Conservation (phyloP, 305 asterid genomes). For the Nicotiana rustica region DNA sequence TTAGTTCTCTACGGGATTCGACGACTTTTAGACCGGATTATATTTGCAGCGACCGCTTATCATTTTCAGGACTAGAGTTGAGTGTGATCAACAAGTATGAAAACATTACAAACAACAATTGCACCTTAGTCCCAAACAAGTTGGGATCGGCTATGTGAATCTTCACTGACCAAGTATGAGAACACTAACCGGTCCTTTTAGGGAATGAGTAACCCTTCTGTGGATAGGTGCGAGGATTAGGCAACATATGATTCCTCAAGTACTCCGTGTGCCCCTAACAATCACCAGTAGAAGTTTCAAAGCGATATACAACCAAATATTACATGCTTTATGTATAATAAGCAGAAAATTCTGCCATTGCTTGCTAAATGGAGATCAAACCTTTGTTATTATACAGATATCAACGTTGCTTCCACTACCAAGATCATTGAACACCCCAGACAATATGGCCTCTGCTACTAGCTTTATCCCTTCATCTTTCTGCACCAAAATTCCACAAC, state of each 20-base stretch:
- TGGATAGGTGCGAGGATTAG: constrained; percentile 89
- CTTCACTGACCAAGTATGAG: constrained; percentile 15
- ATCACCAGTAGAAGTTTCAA: constrained; percentile 31
- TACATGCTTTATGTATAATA: neutral
- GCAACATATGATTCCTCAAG: constrained; percentile 74
- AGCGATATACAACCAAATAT: constrained; percentile 2
- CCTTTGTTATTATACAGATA: constrained; percentile 87
- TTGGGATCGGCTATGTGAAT: no score
- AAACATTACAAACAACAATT: no score
- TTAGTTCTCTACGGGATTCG: no score
- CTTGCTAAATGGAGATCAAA: constrained; percentile 37
- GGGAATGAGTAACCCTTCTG: constrained; percentile 77
- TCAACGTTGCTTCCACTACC: constrained; percentile 99
- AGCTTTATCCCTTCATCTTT: constrained; percentile 82
- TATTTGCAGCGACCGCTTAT: no score
- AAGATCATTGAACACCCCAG: constrained; percentile 92
- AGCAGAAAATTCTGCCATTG: constrained; percentile 19
- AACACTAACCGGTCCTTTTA: constrained; percentile 81
- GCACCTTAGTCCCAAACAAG: no score
- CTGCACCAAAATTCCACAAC: constrained; percentile 48
- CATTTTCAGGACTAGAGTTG: no score
- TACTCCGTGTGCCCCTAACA: constrained; percentile 77
- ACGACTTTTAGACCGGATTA: no score
- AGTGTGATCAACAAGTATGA: no score
- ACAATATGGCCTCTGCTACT: constrained; percentile 89